These are phyloP conservation scores for Butyriboletus appendiculatus DNA, from an alignment of 1,284 basidiomycete species.

Conservation along the genomic window DNA sequence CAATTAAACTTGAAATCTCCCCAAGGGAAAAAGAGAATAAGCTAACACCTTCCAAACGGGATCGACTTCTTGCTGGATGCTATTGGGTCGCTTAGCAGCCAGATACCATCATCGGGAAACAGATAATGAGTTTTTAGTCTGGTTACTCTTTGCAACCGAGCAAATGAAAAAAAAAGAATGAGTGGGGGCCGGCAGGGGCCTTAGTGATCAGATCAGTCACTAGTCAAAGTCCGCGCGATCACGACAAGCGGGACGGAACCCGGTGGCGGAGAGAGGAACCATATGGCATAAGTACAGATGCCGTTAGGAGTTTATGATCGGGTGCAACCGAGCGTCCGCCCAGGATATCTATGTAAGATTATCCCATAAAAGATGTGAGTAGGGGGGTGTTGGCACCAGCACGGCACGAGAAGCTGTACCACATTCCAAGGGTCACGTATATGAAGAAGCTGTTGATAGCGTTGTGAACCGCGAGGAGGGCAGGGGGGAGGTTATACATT, in stretches of 20 bases:
- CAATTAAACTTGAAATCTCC: constrained; percentile 20
- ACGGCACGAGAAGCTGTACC: constrained; percentile 20
- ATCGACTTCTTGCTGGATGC: constrained; percentile 19
- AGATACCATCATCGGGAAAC: constrained; percentile 4
- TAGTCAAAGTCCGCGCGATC: constrained; percentile 32
- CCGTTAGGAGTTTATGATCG: constrained; percentile 29
- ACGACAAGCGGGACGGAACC: constrained; percentile 33
- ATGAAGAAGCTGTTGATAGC: constrained; percentile 14
- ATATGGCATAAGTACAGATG: constrained; percentile 40
- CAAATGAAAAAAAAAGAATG: constrained; percentile 10
- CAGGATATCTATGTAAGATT: constrained; percentile 13
- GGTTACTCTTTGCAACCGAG: constrained; percentile 13
- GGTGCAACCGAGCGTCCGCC: constrained; percentile 24
- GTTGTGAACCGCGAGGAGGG: constrained; percentile 13
- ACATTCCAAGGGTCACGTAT: constrained; percentile 26
- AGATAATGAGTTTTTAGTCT: constrained; percentile 14
- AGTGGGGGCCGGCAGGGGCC: constrained; percentile 23
- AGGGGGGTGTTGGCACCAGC: constrained; percentile 16
- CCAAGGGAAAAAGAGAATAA: constrained; percentile 24
- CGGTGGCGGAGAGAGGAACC: constrained; percentile 35
- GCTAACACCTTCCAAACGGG: constrained; percentile 24
- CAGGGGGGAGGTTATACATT: neutral
- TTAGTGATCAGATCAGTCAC: constrained; percentile 29
- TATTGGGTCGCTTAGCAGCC: constrained; percentile 8
- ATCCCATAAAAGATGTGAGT: constrained; percentile 20